Conservation (phyloP, 768 basidiomycete genomes). For the Mycena rosella region DNA sequence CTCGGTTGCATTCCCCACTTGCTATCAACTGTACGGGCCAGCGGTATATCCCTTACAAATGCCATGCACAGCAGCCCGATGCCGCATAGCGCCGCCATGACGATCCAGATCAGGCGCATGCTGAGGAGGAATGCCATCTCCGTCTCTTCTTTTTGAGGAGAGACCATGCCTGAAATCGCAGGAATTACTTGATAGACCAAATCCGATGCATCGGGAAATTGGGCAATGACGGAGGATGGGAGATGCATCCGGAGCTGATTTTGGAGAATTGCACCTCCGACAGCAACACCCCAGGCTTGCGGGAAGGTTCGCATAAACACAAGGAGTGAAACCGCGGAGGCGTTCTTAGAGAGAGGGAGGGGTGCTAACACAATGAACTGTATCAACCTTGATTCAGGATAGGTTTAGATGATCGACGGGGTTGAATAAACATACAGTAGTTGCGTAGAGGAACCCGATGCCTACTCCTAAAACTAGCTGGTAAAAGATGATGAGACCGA, state of each 20-base stretch:
- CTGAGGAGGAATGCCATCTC: not conserved
- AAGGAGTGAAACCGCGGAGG: not conserved
- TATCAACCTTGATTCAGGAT: not conserved
- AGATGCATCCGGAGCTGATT: not conserved
- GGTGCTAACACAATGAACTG: not conserved
- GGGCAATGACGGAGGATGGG: not conserved
- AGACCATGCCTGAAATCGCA: not conserved
- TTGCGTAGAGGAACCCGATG: conserved; percentile 39
- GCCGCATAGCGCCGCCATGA: not conserved
- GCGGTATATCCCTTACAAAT: not conserved
- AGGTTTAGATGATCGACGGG: too few relatives aligned
- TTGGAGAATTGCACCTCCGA: not conserved
- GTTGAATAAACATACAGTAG: conserved; percentile 21
- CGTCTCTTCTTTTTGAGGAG: not conserved
- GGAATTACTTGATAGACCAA: conserved; percentile 4
- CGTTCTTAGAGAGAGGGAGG: not conserved
- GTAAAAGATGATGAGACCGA: conserved; percentile 41
- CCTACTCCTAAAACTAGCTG: conserved; percentile 46
- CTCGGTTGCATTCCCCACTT: not conserved
- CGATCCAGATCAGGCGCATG: not conserved
- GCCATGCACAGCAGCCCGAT: not conserved
- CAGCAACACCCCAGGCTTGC: conserved; percentile 8
- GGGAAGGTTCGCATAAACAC: not conserved
- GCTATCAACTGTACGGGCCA: not conserved
- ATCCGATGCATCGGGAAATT: not conserved